Conservation (phyloP, 345 rosid species). For the Eucalyptus tenuipes region DNA sequence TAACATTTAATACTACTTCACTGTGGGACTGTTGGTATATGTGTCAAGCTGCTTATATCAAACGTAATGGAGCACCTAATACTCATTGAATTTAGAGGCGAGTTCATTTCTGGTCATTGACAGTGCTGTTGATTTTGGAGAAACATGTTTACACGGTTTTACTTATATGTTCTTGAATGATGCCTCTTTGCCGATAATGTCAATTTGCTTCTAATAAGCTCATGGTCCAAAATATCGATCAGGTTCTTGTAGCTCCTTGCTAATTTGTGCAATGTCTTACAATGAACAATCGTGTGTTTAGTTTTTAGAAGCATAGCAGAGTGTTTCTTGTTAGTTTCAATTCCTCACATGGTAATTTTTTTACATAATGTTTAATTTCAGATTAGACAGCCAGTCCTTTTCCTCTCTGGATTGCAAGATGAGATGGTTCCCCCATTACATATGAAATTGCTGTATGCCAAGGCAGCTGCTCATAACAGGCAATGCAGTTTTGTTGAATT, state of each 20-base stretch:
- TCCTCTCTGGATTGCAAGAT: slow-evolving; percentile 95
- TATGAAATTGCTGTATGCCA: slow-evolving; percentile 82
- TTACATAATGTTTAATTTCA: slow-evolving; percentile 10
- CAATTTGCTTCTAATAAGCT: background rate
- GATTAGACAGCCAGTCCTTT: slow-evolving; percentile 87
- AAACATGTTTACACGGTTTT: background rate
- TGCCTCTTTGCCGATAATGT: background rate
- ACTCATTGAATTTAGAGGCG: background rate
- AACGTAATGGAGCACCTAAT: background rate
- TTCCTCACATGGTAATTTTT: background rate
- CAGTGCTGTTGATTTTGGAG: background rate
- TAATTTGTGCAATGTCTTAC: background rate
- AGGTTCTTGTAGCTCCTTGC: background rate
- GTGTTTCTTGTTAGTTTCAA: background rate
- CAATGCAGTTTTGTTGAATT: slow-evolving; percentile 70
- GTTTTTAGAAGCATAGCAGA: background rate
- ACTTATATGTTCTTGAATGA: background rate
- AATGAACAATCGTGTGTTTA: background rate
- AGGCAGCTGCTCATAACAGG: slow-evolving; percentile 76
- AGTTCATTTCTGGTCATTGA: background rate
- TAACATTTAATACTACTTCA: background rate
- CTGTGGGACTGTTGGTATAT: background rate
- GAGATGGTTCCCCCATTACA: slow-evolving; percentile 97
- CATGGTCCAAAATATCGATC: background rate
- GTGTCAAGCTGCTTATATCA: background rate